Evolutionary conservation across 1,139 yeast genomes (phyloP).

Genomic region (Pichia sp.): DNA sequence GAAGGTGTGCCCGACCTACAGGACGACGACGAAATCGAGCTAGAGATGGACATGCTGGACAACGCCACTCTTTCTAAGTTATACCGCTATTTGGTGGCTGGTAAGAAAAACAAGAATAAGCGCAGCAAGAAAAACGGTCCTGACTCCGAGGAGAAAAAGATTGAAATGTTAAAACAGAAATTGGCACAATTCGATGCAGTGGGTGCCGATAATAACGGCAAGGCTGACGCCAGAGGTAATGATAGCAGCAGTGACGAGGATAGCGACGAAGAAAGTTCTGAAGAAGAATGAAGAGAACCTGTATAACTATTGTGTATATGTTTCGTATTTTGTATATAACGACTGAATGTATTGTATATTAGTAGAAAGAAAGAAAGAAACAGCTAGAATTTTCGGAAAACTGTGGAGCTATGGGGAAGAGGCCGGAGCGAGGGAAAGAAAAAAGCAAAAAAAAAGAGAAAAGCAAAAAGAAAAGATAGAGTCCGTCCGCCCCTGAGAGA

Average conservation of each 20-base stretch:
- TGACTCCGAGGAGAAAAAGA: slow-evolving; percentile 66
- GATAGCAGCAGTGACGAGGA: slow-evolving; percentile 64
- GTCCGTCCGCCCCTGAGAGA: background rate
- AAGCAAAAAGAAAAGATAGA: background rate
- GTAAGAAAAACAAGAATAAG: slow-evolving; percentile 34
- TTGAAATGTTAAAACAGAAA: slow-evolving; percentile 79
- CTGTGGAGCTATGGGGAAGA: background rate
- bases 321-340: slow-evolving; percentile 8
- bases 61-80: slow-evolving; percentile 77
- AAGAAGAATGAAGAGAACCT: slow-evolving; percentile 17
- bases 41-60: slow-evolving; percentile 92
- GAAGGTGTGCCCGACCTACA: slow-evolving; percentile 79
- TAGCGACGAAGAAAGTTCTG: slow-evolving; percentile 20
- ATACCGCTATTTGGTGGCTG: slow-evolving; percentile 72
- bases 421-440: background rate
- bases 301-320: slow-evolving; percentile 11
- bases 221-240: slow-evolving; percentile 38
- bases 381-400: background rate
- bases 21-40: slow-evolving; percentile 84
- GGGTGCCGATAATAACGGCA: slow-evolving; percentile 25
- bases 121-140: slow-evolving; percentile 26
- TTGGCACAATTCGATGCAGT: slow-evolving; percentile 68
- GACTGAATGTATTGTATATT: slow-evolving; percentile 12
- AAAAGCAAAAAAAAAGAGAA: background rate
- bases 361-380: slow-evolving; percentile 1